These are phyloP conservation scores for Phaseolus coccineus DNA, from an alignment of 331 rosid species.

Conservation along the genomic window DNA sequence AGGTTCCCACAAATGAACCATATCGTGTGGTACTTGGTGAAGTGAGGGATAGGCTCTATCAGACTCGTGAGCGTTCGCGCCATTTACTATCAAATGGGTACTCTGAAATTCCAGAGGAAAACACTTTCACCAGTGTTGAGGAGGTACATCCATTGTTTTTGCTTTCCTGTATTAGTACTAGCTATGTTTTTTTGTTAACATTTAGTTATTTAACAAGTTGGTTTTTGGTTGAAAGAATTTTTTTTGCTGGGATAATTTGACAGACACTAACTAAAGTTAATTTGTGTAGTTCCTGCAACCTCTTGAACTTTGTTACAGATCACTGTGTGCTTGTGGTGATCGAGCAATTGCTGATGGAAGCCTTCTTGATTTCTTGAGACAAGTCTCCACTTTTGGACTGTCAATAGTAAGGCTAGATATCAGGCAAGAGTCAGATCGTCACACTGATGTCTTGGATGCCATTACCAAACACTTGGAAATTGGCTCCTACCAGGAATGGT, in stretches of 20 bases:
- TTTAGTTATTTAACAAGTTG: not conserved
- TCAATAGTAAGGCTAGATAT: slow-evolving; percentile 96
- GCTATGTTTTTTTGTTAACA: not conserved
- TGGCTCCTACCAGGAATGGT: slow-evolving; percentile 96
- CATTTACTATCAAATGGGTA: slow-evolving; percentile 78
- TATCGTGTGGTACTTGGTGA: slow-evolving; percentile 95
- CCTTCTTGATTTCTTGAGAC: slow-evolving; percentile 97
- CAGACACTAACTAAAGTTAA: slow-evolving; percentile 48
- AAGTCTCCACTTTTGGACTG: slow-evolving; percentile 95
- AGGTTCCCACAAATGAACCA: slow-evolving; percentile 85
- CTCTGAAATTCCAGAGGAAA: slow-evolving; percentile 95
- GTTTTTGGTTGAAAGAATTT: not conserved
- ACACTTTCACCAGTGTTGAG: slow-evolving; percentile 82
- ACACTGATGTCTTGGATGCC: slow-evolving; percentile 93
- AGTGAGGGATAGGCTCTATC: slow-evolving; percentile 92
- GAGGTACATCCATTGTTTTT: slow-evolving; percentile 53
- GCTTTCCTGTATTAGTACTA: not conserved
- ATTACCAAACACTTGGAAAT: slow-evolving; percentile 90
- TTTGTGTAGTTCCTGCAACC: slow-evolving; percentile 86
- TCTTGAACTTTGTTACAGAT: slow-evolving; percentile 92
- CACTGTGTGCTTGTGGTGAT: slow-evolving; percentile 93
- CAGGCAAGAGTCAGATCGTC: slow-evolving; percentile 97
- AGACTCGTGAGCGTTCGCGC: slow-evolving; percentile 96
- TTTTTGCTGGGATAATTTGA: slow-evolving; percentile 14
- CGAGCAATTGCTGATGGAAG: slow-evolving; percentile 93